phyloP scores from a whole-genome alignment of 2,329 filamentous ascomycete genomes.

The Diaporthe velutina region DNA sequence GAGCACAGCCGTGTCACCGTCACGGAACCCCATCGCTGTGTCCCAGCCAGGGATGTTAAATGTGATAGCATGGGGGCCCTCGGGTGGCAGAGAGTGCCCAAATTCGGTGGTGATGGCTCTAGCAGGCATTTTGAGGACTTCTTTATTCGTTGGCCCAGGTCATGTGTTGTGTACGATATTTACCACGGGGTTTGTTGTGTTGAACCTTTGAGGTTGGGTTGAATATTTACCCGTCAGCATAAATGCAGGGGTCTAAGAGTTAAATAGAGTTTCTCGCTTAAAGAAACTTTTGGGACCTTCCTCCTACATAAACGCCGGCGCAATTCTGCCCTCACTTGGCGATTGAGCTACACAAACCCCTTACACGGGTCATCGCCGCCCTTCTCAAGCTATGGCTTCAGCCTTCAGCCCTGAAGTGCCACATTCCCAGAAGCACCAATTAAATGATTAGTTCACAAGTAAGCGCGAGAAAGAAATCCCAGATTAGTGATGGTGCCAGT shows the following conservation, averaged over 20 bases:
- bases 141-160: not conserved
- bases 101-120: constrained; percentile 49
- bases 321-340: not conserved
- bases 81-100: constrained; percentile 61
- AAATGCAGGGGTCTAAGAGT: no score
- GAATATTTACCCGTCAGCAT: no score
- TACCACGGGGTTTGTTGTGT: no score
- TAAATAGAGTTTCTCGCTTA: no score
- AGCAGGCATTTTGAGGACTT: constrained; percentile 9
- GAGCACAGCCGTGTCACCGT: constrained; percentile 55
- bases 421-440: not conserved
- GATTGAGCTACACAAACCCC: not conserved
- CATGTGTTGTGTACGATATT: no score
- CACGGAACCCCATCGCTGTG: constrained; percentile 55
- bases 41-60: constrained; percentile 60
- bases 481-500: not conserved
- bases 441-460: not conserved
- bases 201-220: no score
- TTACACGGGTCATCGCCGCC: not conserved
- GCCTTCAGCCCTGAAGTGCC: not conserved
- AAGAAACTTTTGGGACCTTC: no score
- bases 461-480: not conserved
- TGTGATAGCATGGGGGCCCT: constrained; percentile 61
- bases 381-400: not conserved
- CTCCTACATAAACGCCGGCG: no score